phyloP scores from a whole-genome alignment of 257 asterid species.

The Solanum pinnatisectum region DNA sequence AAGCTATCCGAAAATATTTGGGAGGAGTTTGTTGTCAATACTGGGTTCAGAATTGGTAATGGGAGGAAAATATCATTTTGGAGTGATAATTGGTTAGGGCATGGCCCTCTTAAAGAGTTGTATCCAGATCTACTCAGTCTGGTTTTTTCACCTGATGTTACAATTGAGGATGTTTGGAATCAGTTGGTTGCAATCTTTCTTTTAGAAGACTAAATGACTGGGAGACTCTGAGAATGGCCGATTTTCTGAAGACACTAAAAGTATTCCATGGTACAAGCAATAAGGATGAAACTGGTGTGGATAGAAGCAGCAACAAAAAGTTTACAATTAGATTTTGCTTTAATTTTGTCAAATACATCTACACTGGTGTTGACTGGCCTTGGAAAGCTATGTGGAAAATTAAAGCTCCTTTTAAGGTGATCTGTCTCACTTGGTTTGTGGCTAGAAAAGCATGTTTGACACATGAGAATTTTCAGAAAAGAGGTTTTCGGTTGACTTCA shows the following conservation, averaged over 20 bases:
- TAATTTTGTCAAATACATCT: background rate
- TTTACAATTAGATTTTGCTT: background rate
- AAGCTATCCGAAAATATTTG: background rate
- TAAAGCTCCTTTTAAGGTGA: background rate
- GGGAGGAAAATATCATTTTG: background rate
- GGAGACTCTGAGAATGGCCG: background rate
- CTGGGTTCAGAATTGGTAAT: background rate
- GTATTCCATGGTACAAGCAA: background rate
- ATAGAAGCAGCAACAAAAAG: background rate
- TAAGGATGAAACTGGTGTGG: background rate
- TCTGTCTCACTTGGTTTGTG: background rate
- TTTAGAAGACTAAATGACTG: slow-evolving; percentile 12
- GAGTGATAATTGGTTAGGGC: background rate
- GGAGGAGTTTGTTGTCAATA: slow-evolving; percentile 85
- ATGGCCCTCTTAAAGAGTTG: background rate
- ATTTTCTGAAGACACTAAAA: background rate
- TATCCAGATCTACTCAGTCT: background rate
- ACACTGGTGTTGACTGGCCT: background rate
- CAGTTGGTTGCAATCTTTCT: slow-evolving; percentile 73
- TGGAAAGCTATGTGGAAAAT: background rate
- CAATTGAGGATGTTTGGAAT: slow-evolving; percentile 48
- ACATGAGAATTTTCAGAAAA: background rate
- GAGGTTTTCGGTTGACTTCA: background rate
- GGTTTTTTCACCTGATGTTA: background rate
- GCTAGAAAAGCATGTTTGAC: background rate